Base-by-base conservation (phyloP, 2,329 filamentous ascomycete genomes). In the Knufia petricola region DNA sequence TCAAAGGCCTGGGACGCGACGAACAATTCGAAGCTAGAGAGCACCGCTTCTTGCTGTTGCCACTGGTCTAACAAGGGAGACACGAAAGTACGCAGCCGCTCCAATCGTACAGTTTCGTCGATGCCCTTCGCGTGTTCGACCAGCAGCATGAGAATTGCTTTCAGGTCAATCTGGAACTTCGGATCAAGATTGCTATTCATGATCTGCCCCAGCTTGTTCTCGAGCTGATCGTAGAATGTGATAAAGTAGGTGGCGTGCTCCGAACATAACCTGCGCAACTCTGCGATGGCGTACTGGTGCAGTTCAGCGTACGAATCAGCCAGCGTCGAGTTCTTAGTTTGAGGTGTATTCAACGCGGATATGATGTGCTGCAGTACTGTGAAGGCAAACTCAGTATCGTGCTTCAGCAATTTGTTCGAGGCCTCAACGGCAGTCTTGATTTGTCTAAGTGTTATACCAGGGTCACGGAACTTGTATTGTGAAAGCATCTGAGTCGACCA, bases 191-290 rank as follows among this genome's bases (percentile, higher is more conserved):
- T 76, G 24, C 84, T 79, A 41, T 85, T 79, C 53, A 80, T 74
- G 71, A 94, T 81, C 63, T 90, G 84, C 51, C 84, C 83, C 51
- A 96, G 82, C 60, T 87, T 87, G 31, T 75, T 75, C 63, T 94
- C 86, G 23, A 98, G 78, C 58, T 92, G 80, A 50, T 90, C 84
- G 63, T 95, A 96, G 23, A 94, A 89, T 31, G 81, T 80, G 59
- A 92, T 75, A 53, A 98, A 81, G 61, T 94, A 84, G 63, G 96
- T 86, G 0, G 92, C 84, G 75, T 95, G 95, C 59, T 88, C 87
- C 53, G 86, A 81, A 4, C 90, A 90, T 34, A 98, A 73, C 49
- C 89, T 79, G 60, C 95, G 88, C 51, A 96, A 74, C 64, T 98
- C 90, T 49, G 87, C 76, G 65, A 88, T 87, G 59, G 87, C 85